Evolutionary conservation across 306 rosid species (phyloP).

Genomic region (Oemleria cerasiformis): DNA sequence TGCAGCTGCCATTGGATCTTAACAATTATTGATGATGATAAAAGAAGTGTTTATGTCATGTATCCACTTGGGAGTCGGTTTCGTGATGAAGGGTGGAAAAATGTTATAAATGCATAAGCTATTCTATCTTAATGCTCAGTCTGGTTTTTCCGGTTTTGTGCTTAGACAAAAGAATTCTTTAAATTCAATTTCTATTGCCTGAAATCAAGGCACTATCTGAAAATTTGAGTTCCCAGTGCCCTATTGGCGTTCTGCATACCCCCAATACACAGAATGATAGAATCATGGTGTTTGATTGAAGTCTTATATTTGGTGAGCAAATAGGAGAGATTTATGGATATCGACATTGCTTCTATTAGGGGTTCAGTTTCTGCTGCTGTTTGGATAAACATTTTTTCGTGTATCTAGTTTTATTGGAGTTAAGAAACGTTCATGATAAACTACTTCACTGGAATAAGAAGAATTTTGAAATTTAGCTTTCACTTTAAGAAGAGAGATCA

Average conservation of each 20-base stretch:
- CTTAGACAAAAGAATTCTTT: too few species aligned
- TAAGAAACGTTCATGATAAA: background rate
- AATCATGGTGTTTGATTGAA: too few species aligned
- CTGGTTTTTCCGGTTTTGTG: too few species aligned
- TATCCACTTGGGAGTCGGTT: too few species aligned
- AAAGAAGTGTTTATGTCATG: too few species aligned
- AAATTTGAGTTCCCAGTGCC: background rate
- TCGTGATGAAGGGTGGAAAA: too few species aligned
- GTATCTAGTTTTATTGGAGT: constrained; percentile 17
- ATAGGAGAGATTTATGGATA: background rate
- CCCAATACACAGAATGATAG: background rate
- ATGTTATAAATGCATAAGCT: too few species aligned
- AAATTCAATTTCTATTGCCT: too few species aligned
- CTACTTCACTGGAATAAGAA: background rate
- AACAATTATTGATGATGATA: background rate
- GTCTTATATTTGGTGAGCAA: background rate
- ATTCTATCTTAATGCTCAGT: too few species aligned
- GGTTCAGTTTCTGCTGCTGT: constrained; percentile 33
- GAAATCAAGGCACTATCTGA: background rate
- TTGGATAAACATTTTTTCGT: constrained; percentile 17
- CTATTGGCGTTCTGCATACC: background rate
- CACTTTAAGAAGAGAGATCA: constrained; percentile 30
- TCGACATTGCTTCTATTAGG: constrained; percentile 22
- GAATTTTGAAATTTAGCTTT: background rate
- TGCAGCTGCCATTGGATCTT: background rate